Conservation (phyloP, 2,329 filamentous ascomycete genomes). For the Colletotrichum sojae region DNA sequence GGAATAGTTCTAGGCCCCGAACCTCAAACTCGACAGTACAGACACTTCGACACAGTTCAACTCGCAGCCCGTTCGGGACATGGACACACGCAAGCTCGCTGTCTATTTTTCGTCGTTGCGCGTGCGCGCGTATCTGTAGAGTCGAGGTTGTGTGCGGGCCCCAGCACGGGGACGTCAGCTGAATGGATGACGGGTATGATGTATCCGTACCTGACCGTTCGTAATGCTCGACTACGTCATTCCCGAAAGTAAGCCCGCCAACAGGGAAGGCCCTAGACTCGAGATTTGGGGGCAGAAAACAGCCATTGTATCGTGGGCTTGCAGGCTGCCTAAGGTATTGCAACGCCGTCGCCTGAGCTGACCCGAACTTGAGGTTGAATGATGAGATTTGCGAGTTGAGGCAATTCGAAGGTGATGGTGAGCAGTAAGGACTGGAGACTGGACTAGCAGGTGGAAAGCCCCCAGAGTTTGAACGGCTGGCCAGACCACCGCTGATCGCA, state of each 20-base stretch:
- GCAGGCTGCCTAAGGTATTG: neutral
- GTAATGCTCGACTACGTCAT: slow-evolving; percentile 37
- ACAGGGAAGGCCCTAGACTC: slow-evolving; percentile 20
- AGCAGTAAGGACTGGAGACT: no score
- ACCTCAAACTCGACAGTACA: neutral
- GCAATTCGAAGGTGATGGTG: neutral
- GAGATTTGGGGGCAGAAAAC: slow-evolving; percentile 24
- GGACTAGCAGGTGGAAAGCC: no score
- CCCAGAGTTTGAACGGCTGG: no score
- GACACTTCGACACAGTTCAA: no score
- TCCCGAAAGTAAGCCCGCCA: slow-evolving; percentile 28
- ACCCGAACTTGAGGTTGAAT: neutral
- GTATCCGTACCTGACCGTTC: slow-evolving; percentile 39
- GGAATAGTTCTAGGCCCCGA: slow-evolving; percentile 36
- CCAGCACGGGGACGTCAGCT: slow-evolving; percentile 29
- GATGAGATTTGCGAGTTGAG: neutral
- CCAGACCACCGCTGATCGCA: no score
- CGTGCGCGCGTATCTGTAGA: neutral
- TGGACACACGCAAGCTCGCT: neutral
- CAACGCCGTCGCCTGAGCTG: neutral
- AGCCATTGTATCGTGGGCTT: neutral
- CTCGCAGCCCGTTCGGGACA: neutral
- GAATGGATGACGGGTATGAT: slow-evolving; percentile 35
- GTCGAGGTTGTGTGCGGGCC: neutral
- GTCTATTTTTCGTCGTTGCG: neutral